These are phyloP conservation scores for Brassica cretica DNA, from an alignment of 345 rosid species.

Conservation along the genomic window DNA sequence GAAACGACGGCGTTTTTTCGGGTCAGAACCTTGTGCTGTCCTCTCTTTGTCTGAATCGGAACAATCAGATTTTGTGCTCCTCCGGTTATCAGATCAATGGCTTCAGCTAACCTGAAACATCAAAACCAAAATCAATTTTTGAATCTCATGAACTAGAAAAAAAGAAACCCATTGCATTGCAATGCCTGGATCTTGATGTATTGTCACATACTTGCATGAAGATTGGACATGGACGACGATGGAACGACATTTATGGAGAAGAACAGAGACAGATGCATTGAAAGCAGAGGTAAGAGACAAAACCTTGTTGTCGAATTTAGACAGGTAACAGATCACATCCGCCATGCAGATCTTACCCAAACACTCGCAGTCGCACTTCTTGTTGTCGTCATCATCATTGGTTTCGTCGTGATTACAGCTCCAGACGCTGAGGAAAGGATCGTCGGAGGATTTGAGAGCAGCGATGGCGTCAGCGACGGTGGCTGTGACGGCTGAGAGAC, in stretches of 20 bases:
- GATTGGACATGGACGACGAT: slow-evolving; percentile 66
- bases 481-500: slow-evolving; percentile 47
- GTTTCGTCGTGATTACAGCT: slow-evolving; percentile 51
- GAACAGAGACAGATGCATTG: slow-evolving; percentile 60
- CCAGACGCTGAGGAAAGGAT: slow-evolving; percentile 72
- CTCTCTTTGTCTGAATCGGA: slow-evolving; percentile 70
- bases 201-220: slow-evolving; percentile 57
- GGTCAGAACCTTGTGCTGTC: slow-evolving; percentile 52
- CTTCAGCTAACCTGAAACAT: slow-evolving; percentile 61
- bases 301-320: slow-evolving; percentile 50
- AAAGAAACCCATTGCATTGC: neutral
- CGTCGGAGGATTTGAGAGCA: slow-evolving; percentile 63
- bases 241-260: slow-evolving; percentile 49
- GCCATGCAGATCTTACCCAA: slow-evolving; percentile 87
- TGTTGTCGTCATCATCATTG: slow-evolving; percentile 15
- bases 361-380: slow-evolving; percentile 63
- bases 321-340: slow-evolving; percentile 80
- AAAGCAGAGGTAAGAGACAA: slow-evolving; percentile 57
- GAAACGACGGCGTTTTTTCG: slow-evolving; percentile 41
- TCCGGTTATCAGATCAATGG: slow-evolving; percentile 71
- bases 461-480: slow-evolving; percentile 56
- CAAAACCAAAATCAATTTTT: neutral
- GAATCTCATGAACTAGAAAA: neutral
- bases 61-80: slow-evolving; percentile 90
- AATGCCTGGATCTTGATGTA: neutral